Evolutionary conservation across 2,329 filamentous ascomycete species (phyloP).

Genomic region (Aurifilum marmelostoma): DNA sequence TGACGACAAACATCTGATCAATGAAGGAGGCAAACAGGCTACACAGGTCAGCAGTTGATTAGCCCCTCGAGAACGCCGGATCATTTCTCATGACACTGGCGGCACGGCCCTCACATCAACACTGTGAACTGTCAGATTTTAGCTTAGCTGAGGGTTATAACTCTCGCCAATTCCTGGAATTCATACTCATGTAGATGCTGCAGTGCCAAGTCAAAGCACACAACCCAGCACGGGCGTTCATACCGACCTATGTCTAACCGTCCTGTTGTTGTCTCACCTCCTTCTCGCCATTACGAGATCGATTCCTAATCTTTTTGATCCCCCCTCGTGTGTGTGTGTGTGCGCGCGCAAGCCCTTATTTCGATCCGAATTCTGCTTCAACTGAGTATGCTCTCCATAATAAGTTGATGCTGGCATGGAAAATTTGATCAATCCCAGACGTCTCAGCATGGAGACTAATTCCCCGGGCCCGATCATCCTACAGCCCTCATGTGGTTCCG

Average conservation of each 20-base stretch:
- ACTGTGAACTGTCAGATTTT: slow-evolving; percentile 22
- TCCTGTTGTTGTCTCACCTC: too few species aligned
- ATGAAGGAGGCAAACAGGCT: neutral
- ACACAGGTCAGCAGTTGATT: slow-evolving; percentile 8
- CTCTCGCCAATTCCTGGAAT: neutral
- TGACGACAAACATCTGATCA: neutral
- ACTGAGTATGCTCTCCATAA: neutral
- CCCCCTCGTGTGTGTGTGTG: too few species aligned
- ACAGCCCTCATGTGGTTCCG: slow-evolving; percentile 10
- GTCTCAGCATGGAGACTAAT: neutral
- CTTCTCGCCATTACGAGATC: too few species aligned
- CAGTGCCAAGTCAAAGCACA: too few species aligned
- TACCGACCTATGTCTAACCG: too few species aligned
- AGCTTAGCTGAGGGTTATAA: slow-evolving; percentile 11
- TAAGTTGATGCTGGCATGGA: neutral
- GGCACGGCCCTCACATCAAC: slow-evolving; percentile 23
- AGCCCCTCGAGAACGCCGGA: slow-evolving; percentile 1
- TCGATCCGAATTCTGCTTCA: too few species aligned
- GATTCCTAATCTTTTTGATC: too few species aligned
- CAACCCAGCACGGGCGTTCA: too few species aligned
- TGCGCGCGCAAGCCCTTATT: too few species aligned
- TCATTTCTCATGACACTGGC: slow-evolving; percentile 19
- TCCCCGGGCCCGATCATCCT: neutral
- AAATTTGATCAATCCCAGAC: neutral
- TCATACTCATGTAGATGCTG: neutral